A percentile compares a stretch with the other conserved stretches of the same genome.
phyloP scores from a whole-genome alignment of 768 basidiomycete species.

The Leccinum ochraceum region DNA sequence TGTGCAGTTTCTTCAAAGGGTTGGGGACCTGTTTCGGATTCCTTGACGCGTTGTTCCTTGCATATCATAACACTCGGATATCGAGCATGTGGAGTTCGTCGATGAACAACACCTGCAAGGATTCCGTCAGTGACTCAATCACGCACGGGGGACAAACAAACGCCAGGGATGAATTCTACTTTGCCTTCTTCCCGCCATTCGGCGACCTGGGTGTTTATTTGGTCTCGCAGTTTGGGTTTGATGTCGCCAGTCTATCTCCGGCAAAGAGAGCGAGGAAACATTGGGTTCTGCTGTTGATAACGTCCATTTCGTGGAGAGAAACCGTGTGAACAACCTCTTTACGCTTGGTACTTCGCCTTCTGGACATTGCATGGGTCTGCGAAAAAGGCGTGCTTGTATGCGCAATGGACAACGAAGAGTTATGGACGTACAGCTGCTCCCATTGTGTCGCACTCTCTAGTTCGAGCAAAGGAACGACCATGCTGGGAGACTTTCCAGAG shows the following conservation, averaged over 20 bases:
- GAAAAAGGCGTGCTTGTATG: constrained; percentile 4
- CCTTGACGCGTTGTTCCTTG: too few species aligned
- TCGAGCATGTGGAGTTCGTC: constrained; percentile 99
- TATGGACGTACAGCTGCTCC: constrained; percentile 86
- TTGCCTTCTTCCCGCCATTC: constrained; percentile 99
- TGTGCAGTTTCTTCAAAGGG: too few species aligned
- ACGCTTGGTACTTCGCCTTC: constrained; percentile 96
- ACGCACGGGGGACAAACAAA: constrained; percentile 38
- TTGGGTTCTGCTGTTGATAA: constrained; percentile 98
- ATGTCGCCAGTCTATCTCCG: constrained; percentile 96
- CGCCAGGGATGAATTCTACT: constrained; percentile 95
- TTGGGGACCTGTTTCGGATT: too few species aligned
- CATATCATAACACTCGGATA: constrained; percentile 41
- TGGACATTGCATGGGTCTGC: constrained; percentile 94
- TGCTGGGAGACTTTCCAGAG: constrained; percentile 96
- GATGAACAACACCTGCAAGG: constrained; percentile 86
- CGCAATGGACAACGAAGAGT: background rate
- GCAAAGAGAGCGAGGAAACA: constrained; percentile 95
- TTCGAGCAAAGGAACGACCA: constrained; percentile 94
- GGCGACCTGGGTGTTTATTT: constrained; percentile 95
- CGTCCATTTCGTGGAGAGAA: constrained; percentile 97
- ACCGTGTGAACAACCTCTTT: constrained; percentile 98
- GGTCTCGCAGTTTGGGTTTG: constrained; percentile 92
- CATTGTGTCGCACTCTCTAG: constrained; percentile 98
- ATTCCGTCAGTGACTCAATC: background rate